phyloP scores from a whole-genome alignment of 2,329 filamentous ascomycete species.

The Aureobasidium musti region DNA sequence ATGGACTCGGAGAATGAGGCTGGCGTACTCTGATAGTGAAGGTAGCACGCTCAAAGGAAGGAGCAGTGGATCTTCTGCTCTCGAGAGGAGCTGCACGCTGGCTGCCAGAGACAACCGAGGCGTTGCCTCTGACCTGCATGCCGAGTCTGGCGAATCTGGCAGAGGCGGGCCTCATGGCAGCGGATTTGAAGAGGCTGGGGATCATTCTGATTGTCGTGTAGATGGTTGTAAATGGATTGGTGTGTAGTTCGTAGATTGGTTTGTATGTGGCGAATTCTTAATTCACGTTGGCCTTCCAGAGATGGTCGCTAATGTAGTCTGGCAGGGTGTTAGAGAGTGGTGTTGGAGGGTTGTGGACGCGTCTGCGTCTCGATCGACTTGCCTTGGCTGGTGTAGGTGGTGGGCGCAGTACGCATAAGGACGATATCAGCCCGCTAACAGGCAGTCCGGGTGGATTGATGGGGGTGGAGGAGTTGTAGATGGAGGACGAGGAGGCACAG shows the following conservation, averaged over 20 bases:
- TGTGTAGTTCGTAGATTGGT: conserved; percentile 32
- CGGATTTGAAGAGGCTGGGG: conserved; percentile 54
- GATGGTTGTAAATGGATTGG: conserved; percentile 32
- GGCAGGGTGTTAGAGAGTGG: conserved; percentile 26
- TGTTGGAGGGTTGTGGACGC: conserved; percentile 23
- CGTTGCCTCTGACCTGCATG: conserved; percentile 56
- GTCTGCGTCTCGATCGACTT: conserved; percentile 32
- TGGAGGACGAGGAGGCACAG: neutral
- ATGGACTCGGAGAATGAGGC: neutral
- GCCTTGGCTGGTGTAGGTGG: conserved; percentile 57
- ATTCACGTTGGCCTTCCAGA: conserved; percentile 68
- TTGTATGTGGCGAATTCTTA: conserved; percentile 45
- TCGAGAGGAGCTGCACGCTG: conserved; percentile 66
- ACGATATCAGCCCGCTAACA: conserved; percentile 29
- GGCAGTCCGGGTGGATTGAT: conserved; percentile 27
- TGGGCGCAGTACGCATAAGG: conserved; percentile 53
- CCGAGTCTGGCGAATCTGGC: conserved; percentile 48
- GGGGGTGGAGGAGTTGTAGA: conserved; percentile 7
- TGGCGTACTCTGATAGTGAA: conserved; percentile 85
- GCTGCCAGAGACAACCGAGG: conserved; percentile 68
- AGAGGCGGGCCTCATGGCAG: conserved; percentile 45
- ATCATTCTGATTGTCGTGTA: conserved; percentile 53
- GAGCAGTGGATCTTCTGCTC: conserved; percentile 63
- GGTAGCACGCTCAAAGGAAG: conserved; percentile 76
- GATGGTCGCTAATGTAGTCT: conserved; percentile 71